These are phyloP conservation scores for Pseudotsuga menziesii DNA, from an alignment of 75 land plant genomes.

Conservation along the genomic window DNA sequence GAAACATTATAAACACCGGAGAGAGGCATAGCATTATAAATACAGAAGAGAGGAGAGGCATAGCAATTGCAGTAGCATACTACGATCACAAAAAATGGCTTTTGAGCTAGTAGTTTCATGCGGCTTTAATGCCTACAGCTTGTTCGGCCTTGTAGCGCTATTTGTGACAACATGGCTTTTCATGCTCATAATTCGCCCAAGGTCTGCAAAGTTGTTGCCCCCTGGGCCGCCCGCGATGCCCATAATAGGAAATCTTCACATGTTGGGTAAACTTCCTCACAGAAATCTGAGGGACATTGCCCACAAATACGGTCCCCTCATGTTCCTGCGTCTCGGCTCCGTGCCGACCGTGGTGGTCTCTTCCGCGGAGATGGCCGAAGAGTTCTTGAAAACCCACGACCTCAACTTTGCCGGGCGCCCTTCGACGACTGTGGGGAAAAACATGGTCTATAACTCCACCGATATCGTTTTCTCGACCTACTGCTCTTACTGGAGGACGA, in stretches of 20 bases:
- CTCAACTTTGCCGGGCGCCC: constrained; percentile 2
- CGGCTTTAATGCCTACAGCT: too few species aligned
- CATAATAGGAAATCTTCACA: neutral
- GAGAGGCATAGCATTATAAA: too few species aligned
- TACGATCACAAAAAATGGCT: too few species aligned
- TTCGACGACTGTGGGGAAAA: neutral
- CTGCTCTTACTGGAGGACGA: constrained; percentile 16
- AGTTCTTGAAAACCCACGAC: constrained; percentile 8
- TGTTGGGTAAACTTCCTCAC: constrained; percentile 10
- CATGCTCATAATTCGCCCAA: too few species aligned
- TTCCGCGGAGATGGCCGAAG: neutral
- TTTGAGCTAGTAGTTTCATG: too few species aligned
- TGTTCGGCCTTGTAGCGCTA: too few species aligned
- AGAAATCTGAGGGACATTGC: neutral
- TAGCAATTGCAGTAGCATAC: too few species aligned
- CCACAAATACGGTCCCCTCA: neutral
- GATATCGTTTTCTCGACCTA: too few species aligned
- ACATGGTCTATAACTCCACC: too few species aligned
- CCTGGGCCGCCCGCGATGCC: neutral
- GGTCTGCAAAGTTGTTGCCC: neutral
- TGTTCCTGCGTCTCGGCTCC: constrained; percentile 1
- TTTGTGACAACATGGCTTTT: too few species aligned
- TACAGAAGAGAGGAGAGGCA: too few species aligned
- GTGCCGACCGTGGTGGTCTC: constrained; percentile 7
- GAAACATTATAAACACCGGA: too few species aligned